Conservation (phyloP, 139 green algal genomes). For the Chlamydomonas urium region DNA sequence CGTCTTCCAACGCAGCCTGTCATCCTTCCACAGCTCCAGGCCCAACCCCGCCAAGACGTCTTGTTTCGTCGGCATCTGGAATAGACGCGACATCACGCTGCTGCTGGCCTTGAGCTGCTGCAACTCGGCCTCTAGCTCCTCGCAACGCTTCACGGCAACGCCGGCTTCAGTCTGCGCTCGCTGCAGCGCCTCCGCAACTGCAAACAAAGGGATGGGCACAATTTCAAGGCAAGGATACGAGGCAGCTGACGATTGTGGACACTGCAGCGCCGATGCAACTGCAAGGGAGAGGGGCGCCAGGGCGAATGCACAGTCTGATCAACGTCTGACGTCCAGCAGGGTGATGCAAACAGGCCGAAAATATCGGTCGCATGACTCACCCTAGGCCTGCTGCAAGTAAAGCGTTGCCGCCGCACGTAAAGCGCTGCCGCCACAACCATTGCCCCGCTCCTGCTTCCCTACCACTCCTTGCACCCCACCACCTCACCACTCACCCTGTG, state of each 20-base stretch:
- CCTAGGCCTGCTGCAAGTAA: no score
- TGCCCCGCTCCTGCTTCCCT: background rate
- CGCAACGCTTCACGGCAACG: background rate
- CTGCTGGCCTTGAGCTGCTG: background rate
- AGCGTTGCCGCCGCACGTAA: no score
- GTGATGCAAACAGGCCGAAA: no score
- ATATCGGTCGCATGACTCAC: no score
- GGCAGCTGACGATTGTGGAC: no score
- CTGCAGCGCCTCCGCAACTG: background rate
- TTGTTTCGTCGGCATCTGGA: constrained; percentile 11
- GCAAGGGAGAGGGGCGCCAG: no score
- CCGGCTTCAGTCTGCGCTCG: background rate
- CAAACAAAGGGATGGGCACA: no score
- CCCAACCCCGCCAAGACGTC: constrained; percentile 24
- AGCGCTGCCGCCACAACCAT: no score
- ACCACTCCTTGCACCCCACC: background rate
- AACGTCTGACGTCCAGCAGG: no score
- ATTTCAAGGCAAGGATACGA: no score
- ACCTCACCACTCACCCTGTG: constrained; percentile 3
- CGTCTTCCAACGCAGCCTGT: constrained; percentile 40
- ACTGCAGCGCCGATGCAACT: no score
- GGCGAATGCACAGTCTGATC: no score
- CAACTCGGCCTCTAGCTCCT: constrained; percentile 11
- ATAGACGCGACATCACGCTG: constrained; percentile 5
- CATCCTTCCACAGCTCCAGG: constrained; percentile 37